Conservation (phyloP, 768 basidiomycete species). For the Hygrophorus russula region DNA sequence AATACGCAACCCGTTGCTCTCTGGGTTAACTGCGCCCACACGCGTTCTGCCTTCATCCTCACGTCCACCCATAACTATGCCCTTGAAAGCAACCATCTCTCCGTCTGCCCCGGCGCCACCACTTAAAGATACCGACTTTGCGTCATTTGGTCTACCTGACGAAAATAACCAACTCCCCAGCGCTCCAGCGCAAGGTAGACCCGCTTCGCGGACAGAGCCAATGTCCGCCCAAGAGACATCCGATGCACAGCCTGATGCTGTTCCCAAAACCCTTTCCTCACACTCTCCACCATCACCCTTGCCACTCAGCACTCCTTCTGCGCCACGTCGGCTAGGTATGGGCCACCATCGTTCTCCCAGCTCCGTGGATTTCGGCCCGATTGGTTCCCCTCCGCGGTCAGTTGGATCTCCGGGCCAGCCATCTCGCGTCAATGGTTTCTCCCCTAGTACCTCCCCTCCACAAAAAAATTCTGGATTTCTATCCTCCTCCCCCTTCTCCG, state of each 20-base stretch:
- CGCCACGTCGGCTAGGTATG: conserved; percentile 36
- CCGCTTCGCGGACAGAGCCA: conserved; percentile 11
- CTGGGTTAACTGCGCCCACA: conserved; percentile 62
- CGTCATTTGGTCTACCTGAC: conserved; percentile 56
- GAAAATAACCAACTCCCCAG: conserved; percentile 37
- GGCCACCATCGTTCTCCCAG: conserved; percentile 17
- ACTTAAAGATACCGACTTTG: conserved; percentile 64
- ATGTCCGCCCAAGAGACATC: conserved; percentile 3
- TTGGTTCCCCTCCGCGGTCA: conserved; percentile 64
- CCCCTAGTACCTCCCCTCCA: conserved; percentile 51
- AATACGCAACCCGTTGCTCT: conserved; percentile 28
- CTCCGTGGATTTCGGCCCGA: conserved; percentile 63
- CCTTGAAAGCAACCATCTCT: conserved; percentile 61
- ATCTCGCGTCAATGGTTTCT: conserved; percentile 29
- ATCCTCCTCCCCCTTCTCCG: conserved; percentile 65
- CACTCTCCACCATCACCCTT: conserved; percentile 36
- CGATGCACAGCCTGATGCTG: conserved; percentile 2
- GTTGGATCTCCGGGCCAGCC: conserved; percentile 19
- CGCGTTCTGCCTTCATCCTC: conserved; percentile 29
- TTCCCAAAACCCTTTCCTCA: conserved; percentile 9
- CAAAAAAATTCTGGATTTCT: conserved; percentile 24
- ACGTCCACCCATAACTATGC: conserved; percentile 55
- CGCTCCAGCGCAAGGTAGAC: conserved; percentile 30
- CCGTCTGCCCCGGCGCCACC: conserved; percentile 75
- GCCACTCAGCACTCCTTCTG: conserved; percentile 31